Percentiles rank a stretch among this genome's conserved stretches.
Conservation (phyloP, 2,329 filamentous ascomycete species). For the Calonectria pseudoreteaudii region DNA sequence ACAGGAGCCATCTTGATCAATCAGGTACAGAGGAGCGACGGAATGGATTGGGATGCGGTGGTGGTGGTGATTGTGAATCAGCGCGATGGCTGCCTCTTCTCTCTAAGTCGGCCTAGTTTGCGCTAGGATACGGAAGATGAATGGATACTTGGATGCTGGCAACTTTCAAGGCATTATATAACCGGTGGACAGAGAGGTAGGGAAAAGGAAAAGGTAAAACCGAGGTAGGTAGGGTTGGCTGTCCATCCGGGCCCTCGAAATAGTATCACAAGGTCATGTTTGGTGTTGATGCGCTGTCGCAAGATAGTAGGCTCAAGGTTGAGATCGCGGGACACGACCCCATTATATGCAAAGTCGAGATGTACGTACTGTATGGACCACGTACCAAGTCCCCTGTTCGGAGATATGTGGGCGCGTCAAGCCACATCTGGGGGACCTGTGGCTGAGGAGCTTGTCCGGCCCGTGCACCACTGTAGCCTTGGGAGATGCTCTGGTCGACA, state of each 20-base stretch:
- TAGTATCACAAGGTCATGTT: background rate
- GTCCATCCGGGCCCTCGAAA: background rate
- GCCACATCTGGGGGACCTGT: constrained; percentile 6
- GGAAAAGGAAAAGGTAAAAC: background rate
- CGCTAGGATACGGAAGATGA: background rate
- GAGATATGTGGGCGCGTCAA: background rate
- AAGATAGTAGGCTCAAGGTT: background rate
- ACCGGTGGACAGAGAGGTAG: background rate
- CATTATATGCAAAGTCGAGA: background rate
- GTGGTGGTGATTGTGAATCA: background rate
- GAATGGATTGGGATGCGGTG: background rate
- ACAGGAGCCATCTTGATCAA: constrained; percentile 52
- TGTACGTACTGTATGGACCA: background rate
- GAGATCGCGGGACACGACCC: background rate
- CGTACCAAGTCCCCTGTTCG: background rate
- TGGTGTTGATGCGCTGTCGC: background rate
- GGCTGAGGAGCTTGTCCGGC: constrained; percentile 12
- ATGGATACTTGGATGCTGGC: background rate
- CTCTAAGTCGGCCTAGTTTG: background rate
- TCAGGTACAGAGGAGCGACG: background rate
- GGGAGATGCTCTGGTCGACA: background rate
- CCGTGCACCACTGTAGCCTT: constrained; percentile 23
- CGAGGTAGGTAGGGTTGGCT: background rate
- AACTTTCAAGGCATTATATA: background rate
- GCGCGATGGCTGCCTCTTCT: background rate